A percentile compares a stretch with the other conserved stretches of the same genome.
These are phyloP conservation scores for Hibiscus trionum DNA, from an alignment of 345 rosid genomes.

Conservation along the genomic window DNA sequence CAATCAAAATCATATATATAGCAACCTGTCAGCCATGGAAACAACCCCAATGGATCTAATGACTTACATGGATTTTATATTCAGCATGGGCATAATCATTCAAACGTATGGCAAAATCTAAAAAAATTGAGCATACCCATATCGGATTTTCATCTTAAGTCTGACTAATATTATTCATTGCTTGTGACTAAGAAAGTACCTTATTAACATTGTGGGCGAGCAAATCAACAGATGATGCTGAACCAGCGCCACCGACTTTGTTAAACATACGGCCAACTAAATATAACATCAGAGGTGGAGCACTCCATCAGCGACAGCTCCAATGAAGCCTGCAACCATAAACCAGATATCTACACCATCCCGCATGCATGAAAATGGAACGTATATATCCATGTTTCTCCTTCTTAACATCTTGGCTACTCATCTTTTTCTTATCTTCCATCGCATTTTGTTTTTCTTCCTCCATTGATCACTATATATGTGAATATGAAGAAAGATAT, in stretches of 20 bases:
- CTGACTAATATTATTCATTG: too few relatives aligned
- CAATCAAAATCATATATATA: constrained; percentile 43
- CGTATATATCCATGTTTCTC: constrained; percentile 24
- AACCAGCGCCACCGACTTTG: constrained; percentile 32
- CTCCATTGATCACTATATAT: background rate
- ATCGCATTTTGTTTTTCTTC: background rate
- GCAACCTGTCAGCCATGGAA: constrained; percentile 48
- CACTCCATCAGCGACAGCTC: constrained; percentile 61
- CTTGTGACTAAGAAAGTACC: constrained; percentile 17
- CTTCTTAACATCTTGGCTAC: background rate
- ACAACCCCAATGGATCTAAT: too few relatives aligned
- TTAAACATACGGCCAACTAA: constrained; percentile 55
- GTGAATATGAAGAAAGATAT: background rate
- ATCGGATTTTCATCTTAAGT: too few relatives aligned
- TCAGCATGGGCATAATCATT: too few relatives aligned
- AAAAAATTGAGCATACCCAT: too few relatives aligned
- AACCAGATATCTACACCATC: constrained; percentile 40
- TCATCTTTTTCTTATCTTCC: constrained; percentile 14
- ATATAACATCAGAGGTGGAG: constrained; percentile 42
- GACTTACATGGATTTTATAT: too few relatives aligned
- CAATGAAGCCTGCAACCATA: constrained; percentile 54
- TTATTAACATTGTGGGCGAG: constrained; percentile 34
- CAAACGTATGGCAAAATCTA: too few relatives aligned
- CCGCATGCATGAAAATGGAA: constrained; percentile 61
- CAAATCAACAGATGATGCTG: constrained; percentile 6